These are phyloP conservation scores for Malus hybrid DNA, from an alignment of 331 rosid genomes.

Conservation along the genomic window DNA sequence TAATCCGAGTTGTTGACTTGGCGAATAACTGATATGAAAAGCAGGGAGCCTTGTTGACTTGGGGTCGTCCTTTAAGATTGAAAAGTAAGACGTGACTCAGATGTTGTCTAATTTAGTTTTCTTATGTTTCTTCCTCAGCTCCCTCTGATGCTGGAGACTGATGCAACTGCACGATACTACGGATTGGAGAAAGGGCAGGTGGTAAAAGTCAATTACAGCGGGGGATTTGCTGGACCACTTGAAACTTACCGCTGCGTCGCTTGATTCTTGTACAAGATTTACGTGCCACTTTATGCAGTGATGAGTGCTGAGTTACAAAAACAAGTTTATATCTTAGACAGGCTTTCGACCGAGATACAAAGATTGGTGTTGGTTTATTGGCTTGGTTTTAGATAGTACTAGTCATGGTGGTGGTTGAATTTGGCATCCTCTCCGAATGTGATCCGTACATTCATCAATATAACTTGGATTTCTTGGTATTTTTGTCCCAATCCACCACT, in stretches of 20 bases:
- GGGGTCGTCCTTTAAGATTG: no score
- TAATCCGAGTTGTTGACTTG: no score
- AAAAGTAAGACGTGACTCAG: no score
- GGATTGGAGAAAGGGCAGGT: constrained; percentile 47
- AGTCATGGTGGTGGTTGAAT: no score
- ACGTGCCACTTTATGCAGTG: not conserved
- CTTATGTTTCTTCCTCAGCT: constrained; percentile 17
- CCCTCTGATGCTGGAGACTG: constrained; percentile 33
- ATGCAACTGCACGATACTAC: constrained; percentile 31
- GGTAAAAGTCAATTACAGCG: constrained; percentile 23
- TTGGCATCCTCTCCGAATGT: no score
- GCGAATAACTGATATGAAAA: no score
- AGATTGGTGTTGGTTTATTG: not conserved
- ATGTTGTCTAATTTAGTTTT: not conserved
- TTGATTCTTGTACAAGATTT: constrained; percentile 3
- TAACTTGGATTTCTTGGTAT: no score
- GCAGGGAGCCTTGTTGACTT: no score
- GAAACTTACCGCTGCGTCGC: constrained; percentile 31
- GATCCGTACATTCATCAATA: no score
- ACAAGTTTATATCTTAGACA: not conserved
- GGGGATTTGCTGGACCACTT: constrained; percentile 12
- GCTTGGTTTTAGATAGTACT: not conserved
- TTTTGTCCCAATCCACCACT: no score
- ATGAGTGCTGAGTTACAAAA: not conserved
- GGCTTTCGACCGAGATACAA: not conserved